Conservation (phyloP, 2,329 filamentous ascomycete species). For the Ophiostoma sp. region DNA sequence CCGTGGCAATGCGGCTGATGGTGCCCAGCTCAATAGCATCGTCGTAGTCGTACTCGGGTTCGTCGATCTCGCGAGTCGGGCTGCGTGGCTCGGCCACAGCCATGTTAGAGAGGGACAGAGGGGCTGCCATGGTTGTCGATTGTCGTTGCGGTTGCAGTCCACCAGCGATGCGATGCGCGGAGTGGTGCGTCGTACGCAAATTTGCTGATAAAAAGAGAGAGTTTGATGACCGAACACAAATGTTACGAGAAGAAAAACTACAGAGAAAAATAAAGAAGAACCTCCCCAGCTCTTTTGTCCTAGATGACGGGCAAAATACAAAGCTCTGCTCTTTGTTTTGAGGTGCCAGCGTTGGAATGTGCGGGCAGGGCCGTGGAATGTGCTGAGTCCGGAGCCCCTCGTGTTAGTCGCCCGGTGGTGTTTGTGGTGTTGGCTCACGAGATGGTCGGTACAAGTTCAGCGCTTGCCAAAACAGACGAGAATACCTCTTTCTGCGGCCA, state of each 20-base stretch:
- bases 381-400: neutral
- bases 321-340: neutral
- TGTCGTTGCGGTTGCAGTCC: neutral
- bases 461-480: neutral
- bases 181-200: neutral
- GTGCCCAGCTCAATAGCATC: conserved; percentile 1
- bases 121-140: neutral
- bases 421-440: neutral
- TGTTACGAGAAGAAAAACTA: neutral
- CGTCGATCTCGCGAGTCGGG: neutral
- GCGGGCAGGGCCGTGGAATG: neutral
- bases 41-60: neutral
- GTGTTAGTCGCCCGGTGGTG: neutral
- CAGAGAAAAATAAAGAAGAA: neutral
- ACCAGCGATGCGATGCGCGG: neutral
- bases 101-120: neutral
- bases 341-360: neutral
- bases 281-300: neutral
- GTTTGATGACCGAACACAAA: neutral
- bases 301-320: neutral
- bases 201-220: neutral
- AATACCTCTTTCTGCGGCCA: neutral
- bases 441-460: neutral
- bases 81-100: neutral
- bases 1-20: neutral